These are phyloP conservation scores for Termitomyces sp. DNA, from an alignment of 1,284 basidiomycete species.

Conservation along the genomic window DNA sequence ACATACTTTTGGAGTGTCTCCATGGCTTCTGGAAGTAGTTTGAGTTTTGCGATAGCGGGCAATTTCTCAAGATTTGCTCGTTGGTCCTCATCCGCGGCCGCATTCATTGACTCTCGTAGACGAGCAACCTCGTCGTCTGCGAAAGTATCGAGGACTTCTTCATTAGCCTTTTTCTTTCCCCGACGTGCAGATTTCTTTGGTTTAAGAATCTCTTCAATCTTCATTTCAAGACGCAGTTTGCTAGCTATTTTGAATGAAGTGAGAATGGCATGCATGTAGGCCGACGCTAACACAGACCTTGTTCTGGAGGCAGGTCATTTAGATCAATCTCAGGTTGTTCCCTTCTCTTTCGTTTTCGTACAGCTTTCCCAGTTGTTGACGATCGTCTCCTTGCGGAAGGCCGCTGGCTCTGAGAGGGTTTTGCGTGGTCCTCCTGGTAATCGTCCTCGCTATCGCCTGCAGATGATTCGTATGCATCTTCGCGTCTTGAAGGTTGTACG, in stretches of 20 bases:
- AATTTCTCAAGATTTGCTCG: conserved; percentile 76
- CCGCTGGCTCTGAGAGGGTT: conserved; percentile 9
- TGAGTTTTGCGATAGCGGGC: conserved; percentile 86
- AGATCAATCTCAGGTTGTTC: conserved; percentile 56
- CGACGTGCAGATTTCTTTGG: conserved; percentile 62
- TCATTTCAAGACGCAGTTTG: conserved; percentile 61
- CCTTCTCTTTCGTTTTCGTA: conserved; percentile 49
- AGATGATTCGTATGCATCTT: conserved; percentile 51
- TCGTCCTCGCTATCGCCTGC: conserved; percentile 58
- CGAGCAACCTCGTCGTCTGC: conserved; percentile 90
- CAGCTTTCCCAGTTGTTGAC: conserved; percentile 31
- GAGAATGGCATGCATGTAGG: neutral
- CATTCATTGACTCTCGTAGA: conserved; percentile 81
- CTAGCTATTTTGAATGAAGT: conserved; percentile 37
- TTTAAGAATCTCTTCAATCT: conserved; percentile 84
- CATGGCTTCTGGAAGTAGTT: conserved; percentile 83
- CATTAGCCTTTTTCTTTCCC: conserved; percentile 73
- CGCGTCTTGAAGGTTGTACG: conserved; percentile 22
- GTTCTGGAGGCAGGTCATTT: conserved; percentile 62
- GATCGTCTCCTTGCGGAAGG: conserved; percentile 5
- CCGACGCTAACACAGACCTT: conserved; percentile 44
- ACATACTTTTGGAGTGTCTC: conserved; percentile 91
- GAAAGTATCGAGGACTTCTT: conserved; percentile 77
- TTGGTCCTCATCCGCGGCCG: conserved; percentile 83
- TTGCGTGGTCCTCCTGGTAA: conserved; percentile 40